Evolutionary conservation across 148 eudicot species (phyloP).

Genomic region (Rhododendron williamsianum): DNA sequence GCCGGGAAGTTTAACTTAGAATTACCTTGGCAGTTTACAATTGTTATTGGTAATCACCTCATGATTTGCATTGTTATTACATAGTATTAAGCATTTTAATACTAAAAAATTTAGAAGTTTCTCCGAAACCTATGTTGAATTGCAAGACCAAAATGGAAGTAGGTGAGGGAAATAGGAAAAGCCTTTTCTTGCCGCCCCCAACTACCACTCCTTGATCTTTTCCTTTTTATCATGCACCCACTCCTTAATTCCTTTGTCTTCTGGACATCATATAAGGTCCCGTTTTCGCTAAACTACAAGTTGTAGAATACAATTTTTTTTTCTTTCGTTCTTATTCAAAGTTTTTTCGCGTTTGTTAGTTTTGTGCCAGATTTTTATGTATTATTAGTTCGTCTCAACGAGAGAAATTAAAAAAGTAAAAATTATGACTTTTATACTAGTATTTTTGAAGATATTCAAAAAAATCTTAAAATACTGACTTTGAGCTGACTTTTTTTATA

Average conservation of each 20-base stretch:
- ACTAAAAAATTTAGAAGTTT: not conserved
- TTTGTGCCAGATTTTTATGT: not conserved
- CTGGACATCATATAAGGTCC: not conserved
- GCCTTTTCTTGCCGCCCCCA: not conserved
- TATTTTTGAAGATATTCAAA: no score
- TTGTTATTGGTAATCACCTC: not conserved
- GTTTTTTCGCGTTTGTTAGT: fast-evolving
- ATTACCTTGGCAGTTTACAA: not conserved
- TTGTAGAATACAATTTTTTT: not conserved
- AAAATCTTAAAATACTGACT: not conserved
- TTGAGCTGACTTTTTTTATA: not conserved
- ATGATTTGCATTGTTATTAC: not conserved
- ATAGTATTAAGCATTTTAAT: not conserved
- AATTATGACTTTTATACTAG: not conserved
- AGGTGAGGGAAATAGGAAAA: not conserved
- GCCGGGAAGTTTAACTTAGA: no score
- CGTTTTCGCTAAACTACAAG: not conserved
- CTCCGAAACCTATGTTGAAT: not conserved
- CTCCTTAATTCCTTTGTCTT: not conserved
- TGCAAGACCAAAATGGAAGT: not conserved
- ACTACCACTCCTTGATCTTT: not conserved
- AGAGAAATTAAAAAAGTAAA: not conserved
- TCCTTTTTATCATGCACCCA: not conserved
- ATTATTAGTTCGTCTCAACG: not conserved
- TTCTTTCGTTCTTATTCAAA: not conserved